These are phyloP conservation scores for Endotrypanum monterogeii DNA, from an alignment of 208 protist genomes.

Conservation along the genomic window DNA sequence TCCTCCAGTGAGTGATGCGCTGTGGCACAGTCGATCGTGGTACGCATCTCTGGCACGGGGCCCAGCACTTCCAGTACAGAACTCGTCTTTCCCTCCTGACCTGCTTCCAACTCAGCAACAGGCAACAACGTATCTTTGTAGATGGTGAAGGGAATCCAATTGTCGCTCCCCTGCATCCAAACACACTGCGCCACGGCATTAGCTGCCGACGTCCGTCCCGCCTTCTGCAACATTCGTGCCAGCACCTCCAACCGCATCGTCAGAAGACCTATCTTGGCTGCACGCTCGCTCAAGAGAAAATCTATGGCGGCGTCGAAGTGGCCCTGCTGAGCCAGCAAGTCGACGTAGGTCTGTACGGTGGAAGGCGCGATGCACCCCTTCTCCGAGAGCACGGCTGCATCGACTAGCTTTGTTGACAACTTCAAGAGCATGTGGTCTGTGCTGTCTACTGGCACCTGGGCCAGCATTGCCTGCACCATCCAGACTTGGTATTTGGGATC, in stretches of 20 bases:
- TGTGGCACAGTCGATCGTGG: slow-evolving; percentile 38
- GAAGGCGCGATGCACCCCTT: slow-evolving; percentile 58
- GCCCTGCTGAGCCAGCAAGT: slow-evolving; percentile 75
- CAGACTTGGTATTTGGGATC: slow-evolving; percentile 81
- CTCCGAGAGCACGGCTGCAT: slow-evolving; percentile 60
- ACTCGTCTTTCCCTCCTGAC: not conserved
- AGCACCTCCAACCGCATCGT: slow-evolving; percentile 79
- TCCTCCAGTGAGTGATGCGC: slow-evolving; percentile 47
- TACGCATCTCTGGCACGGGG: slow-evolving; percentile 30
- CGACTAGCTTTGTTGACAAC: slow-evolving; percentile 70
- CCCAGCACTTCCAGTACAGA: slow-evolving; percentile 25
- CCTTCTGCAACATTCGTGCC: slow-evolving; percentile 37
- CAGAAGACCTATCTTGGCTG: slow-evolving; percentile 66
- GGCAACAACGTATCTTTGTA: slow-evolving; percentile 65
- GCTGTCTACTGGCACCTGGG: slow-evolving; percentile 68
- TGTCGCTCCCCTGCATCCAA: slow-evolving; percentile 70
- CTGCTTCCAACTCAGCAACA: not conserved
- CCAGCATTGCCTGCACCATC: slow-evolving; percentile 79
- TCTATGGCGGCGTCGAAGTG: slow-evolving; percentile 53
- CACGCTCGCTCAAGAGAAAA: slow-evolving; percentile 64
- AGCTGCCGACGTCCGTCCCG: slow-evolving; percentile 43
- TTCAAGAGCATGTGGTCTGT: slow-evolving; percentile 73
- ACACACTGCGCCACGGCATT: slow-evolving; percentile 66
- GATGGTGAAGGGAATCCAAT: slow-evolving; percentile 70
- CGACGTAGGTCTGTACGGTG: slow-evolving; percentile 77